A percentile compares a stretch with the other conserved stretches of the same genome.
phyloP scores from a whole-genome alignment of 495 filamentous ascomycete genomes.

The Saxophila tyrrhenica region DNA sequence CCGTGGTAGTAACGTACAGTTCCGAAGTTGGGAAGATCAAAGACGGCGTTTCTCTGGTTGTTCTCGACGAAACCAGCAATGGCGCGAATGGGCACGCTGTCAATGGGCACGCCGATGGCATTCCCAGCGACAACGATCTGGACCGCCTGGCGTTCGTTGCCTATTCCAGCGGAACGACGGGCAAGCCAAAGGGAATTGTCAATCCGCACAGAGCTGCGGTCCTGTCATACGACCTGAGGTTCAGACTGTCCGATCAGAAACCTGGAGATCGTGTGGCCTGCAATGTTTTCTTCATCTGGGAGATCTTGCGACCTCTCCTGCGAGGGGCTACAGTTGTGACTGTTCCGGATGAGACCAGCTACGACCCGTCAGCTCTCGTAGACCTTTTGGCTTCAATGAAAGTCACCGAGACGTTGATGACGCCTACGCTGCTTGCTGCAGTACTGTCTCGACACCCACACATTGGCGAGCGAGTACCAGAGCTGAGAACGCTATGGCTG shows the following conservation, averaged over 20 bases:
- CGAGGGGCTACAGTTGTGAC: constrained; percentile 55
- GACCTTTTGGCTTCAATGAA: constrained; percentile 45
- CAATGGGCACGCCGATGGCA: constrained; percentile 24
- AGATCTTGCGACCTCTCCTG: constrained; percentile 57
- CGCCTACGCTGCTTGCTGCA: constrained; percentile 56
- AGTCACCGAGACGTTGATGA: constrained; percentile 62
- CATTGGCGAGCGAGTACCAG: constrained; percentile 44
- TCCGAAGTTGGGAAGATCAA: constrained; percentile 47
- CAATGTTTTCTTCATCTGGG: constrained; percentile 68
- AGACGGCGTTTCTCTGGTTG: constrained; percentile 41
- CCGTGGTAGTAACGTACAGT: constrained; percentile 47
- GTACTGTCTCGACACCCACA: constrained; percentile 48
- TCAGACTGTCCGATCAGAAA: constrained; percentile 46
- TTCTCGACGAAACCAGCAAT: constrained; percentile 35
- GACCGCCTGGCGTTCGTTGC: constrained; percentile 55
- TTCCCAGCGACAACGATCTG: constrained; percentile 47
- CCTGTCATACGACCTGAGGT: constrained; percentile 53
- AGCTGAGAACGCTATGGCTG: constrained; percentile 52
- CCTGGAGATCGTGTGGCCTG: constrained; percentile 58
- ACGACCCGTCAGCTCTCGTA: constrained; percentile 55
- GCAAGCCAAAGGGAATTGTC: constrained; percentile 58
- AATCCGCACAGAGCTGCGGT: constrained; percentile 57
- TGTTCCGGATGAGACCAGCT: constrained; percentile 57
- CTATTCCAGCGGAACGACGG: constrained; percentile 57
- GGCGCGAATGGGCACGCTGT: neutral